These are phyloP conservation scores for Podospora fimiseda DNA, from an alignment of 495 filamentous ascomycete species.

Conservation along the genomic window DNA sequence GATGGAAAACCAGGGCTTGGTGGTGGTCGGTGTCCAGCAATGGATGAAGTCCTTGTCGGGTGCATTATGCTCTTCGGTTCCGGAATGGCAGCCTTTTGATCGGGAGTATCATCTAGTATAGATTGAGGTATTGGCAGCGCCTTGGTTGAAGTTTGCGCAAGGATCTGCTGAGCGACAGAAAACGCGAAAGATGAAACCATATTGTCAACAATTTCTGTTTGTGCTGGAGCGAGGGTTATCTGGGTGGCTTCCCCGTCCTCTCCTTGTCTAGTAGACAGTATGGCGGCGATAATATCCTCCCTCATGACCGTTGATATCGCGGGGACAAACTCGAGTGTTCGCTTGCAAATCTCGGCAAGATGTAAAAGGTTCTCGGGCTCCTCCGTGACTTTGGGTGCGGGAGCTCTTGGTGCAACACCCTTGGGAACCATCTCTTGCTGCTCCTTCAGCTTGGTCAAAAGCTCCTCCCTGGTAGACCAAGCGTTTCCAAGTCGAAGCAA, in stretches of 20 bases:
- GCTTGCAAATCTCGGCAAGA: conserved; percentile 71
- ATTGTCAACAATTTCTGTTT: conserved; percentile 62
- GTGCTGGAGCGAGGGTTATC: conserved; percentile 21
- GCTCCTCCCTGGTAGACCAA: conserved; percentile 48
- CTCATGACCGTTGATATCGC: conserved; percentile 70
- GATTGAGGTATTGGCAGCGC: conserved; percentile 59
- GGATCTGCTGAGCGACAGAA: conserved; percentile 67
- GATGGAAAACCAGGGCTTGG: conserved; percentile 43
- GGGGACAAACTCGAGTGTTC: conserved; percentile 74
- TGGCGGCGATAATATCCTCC: conserved; percentile 56
- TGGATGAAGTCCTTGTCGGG: conserved; percentile 49
- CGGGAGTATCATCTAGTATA: conserved; percentile 41
- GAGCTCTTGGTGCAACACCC: conserved; percentile 45
- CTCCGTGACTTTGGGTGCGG: conserved; percentile 39
- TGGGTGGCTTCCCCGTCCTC: conserved; percentile 10
- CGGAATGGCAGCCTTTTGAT: conserved; percentile 47
- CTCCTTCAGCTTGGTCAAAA: conserved; percentile 51
- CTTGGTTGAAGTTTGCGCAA: conserved; percentile 68
- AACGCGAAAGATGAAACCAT: conserved; percentile 82
- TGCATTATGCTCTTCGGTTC: conserved; percentile 61
- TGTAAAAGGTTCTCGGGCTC: conserved; percentile 69
- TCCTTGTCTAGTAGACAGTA: conserved; percentile 26
- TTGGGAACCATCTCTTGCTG: conserved; percentile 47
- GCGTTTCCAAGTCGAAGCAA: conserved; percentile 77
- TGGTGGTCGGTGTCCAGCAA: conserved; percentile 34